These are phyloP conservation scores for Globisporangium okanoganense DNA, from an alignment of 352 stramenopile species.

Conservation along the genomic window DNA sequence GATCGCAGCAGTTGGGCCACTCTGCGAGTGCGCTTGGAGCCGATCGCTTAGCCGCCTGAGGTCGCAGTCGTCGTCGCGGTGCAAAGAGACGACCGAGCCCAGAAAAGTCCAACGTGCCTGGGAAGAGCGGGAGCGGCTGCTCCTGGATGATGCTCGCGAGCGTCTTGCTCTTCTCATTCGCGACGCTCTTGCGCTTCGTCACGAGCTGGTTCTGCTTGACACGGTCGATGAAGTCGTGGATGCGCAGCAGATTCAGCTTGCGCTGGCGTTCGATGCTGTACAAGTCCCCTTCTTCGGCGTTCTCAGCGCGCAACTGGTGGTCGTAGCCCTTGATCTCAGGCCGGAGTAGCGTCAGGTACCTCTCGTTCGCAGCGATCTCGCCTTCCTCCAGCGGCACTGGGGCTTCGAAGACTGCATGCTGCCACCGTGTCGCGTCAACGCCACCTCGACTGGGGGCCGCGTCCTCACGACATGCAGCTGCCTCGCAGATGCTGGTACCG, in stretches of 20 bases:
- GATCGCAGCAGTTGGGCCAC: slow-evolving; percentile 55
- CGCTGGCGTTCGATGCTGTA: slow-evolving; percentile 49
- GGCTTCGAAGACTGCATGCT: slow-evolving; percentile 48
- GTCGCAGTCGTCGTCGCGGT: slow-evolving; percentile 43
- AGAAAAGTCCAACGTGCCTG: slow-evolving; percentile 57
- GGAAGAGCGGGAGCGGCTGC: slow-evolving; percentile 74
- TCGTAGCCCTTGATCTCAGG: slow-evolving; percentile 63
- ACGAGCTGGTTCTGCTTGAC: slow-evolving; percentile 32
- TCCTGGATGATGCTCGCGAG: slow-evolving; percentile 82
- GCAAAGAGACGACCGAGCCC: slow-evolving; percentile 53
- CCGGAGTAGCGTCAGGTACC: slow-evolving; percentile 55
- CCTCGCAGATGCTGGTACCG: slow-evolving; percentile 39
- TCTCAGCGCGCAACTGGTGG: slow-evolving; percentile 34
- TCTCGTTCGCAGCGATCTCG: slow-evolving; percentile 53
- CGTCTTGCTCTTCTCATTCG: slow-evolving; percentile 20
- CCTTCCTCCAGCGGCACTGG: slow-evolving; percentile 61
- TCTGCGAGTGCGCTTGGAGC: slow-evolving; percentile 30
- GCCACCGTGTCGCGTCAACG: slow-evolving; percentile 6
- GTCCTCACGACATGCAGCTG: slow-evolving; percentile 18
- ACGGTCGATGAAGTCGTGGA: slow-evolving; percentile 64
- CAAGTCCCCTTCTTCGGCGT: slow-evolving; percentile 26
- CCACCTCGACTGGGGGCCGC: background rate
- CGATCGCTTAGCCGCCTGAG: slow-evolving; percentile 25
- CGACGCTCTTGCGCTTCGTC: slow-evolving; percentile 9
- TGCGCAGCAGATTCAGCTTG: slow-evolving; percentile 40